Base-by-base conservation (phyloP, 2,329 filamentous ascomycete species). In the Colletotrichum sp. region DNA sequence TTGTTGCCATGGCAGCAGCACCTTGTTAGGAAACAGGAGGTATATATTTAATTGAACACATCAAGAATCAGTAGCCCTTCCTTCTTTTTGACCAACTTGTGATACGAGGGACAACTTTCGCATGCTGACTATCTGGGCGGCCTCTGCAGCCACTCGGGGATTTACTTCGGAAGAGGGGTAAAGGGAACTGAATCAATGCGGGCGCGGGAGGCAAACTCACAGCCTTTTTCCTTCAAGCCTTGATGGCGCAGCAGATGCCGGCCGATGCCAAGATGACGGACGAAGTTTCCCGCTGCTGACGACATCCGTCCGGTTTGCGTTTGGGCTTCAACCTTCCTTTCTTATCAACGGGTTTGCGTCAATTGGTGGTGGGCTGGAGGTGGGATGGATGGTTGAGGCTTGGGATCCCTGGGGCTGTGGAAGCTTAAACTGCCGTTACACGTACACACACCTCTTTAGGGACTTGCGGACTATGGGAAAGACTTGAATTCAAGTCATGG, bases 11-110 rank as follows among this genome's bases (percentile, higher is more conserved):
- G 69, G 63, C 24, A 34, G 16, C 30, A 28, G 38, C 52, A 13
- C 65, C 59, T 64, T 28, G 7, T 21, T 21, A 8, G 21, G 43
- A 61, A 36, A 66, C 38, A 72, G 61, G 69, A 48, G 30, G 52
- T 66, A 34, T 52, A 72, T 67, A 55, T 52, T 66, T 74, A 67
- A 67, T 61, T n/a, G 30, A 74, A 66, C 32, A 72, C 28, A 55
- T 34, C 55, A 72, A 18, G 63, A 10, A 59, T 10, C 34, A n/a
- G 3, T 4, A 30, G 26, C 26, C 6, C 5, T 10, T 24, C 8
- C 12, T 4, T 12, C 3, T 4, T 68, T 8, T 4, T 4, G 36
- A 24, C 7, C 24, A 13, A 21, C 32, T 61, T 58, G 13, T 38
- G 3, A 10, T 3, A 12, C 10, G 4, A 28, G 28, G 18, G 55